phyloP scores from a whole-genome alignment of 768 basidiomycete genomes.

The Rhodotorula graminis region DNA sequence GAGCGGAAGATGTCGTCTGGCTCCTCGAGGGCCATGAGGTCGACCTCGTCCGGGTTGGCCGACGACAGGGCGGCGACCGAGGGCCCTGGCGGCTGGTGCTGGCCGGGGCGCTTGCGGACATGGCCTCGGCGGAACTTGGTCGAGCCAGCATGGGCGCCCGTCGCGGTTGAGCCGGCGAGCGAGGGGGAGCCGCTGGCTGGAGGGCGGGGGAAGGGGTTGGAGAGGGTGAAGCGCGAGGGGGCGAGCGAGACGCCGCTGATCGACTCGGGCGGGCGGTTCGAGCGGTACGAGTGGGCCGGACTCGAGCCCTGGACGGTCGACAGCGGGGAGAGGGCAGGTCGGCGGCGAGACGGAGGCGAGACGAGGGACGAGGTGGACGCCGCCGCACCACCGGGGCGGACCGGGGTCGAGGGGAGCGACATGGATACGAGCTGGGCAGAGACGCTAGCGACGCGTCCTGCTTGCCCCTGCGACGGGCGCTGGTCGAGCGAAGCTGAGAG shows the following conservation, averaged over 20 bases:
- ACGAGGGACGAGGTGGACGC: not conserved
- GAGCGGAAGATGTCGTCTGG: slow-evolving; percentile 39
- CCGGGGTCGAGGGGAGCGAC: too few relatives aligned
- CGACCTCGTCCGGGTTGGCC: slow-evolving; percentile 28
- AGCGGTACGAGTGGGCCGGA: slow-evolving; percentile 13
- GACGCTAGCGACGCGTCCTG: too few relatives aligned
- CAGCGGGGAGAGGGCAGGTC: slow-evolving; percentile 17
- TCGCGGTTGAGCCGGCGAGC: slow-evolving; percentile 12
- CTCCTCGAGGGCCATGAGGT: slow-evolving; percentile 37
- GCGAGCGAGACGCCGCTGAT: slow-evolving; percentile 7
- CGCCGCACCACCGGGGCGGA: too few relatives aligned
- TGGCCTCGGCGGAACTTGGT: slow-evolving; percentile 23
- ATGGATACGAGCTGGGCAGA: too few relatives aligned
- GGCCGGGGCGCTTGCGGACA: slow-evolving; percentile 13
- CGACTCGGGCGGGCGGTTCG: slow-evolving; percentile 7
- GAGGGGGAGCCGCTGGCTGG: slow-evolving; percentile 4
- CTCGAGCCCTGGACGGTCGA: not conserved
- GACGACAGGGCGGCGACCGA: not conserved
- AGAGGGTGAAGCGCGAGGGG: not conserved
- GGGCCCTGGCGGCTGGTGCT: not conserved
- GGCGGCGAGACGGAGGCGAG: not conserved
- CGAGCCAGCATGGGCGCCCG: slow-evolving; percentile 8
- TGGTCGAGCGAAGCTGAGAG: too few relatives aligned
- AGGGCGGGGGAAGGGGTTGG: not conserved
- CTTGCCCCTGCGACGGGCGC: too few relatives aligned